phyloP scores from a whole-genome alignment of 331 rosid genomes.

The Rhamnella rubrinervis region DNA sequence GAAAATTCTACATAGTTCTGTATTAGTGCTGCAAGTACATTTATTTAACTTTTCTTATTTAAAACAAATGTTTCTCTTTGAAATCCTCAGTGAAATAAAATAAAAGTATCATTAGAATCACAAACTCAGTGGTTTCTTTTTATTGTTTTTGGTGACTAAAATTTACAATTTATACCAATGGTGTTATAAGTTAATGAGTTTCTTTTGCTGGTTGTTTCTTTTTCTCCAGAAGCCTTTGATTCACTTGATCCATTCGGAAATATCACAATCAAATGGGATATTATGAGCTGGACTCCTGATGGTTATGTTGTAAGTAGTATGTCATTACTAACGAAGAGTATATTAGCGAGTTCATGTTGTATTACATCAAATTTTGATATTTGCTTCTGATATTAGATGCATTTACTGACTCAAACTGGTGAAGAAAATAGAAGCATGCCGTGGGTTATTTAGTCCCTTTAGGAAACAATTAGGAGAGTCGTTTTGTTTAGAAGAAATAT shows the following conservation, averaged over 20 bases:
- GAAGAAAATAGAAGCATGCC: background rate
- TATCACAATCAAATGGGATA: conserved; percentile 89
- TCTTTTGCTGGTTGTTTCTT: conserved; percentile 1
- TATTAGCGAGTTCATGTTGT: background rate
- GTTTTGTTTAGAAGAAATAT: too few species aligned
- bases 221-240: conserved; percentile 77
- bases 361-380: background rate
- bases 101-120: background rate
- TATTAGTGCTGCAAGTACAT: background rate
- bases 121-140: background rate
- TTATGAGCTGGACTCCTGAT: conserved; percentile 78
- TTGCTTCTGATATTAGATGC: background rate
- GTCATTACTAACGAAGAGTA: background rate
- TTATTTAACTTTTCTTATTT: background rate
- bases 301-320: conserved; percentile 84
- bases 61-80: background rate
- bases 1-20: background rate
- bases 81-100: background rate
- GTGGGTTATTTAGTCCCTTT: too few species aligned
- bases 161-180: background rate
- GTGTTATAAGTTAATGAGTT: background rate
- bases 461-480: too few species aligned
- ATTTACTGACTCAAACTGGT: too few species aligned
- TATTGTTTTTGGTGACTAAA: background rate
- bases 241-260: conserved; percentile 91